These are phyloP conservation scores for Trametes polyzona DNA, from an alignment of 1,284 basidiomycete species.

Conservation along the genomic window DNA sequence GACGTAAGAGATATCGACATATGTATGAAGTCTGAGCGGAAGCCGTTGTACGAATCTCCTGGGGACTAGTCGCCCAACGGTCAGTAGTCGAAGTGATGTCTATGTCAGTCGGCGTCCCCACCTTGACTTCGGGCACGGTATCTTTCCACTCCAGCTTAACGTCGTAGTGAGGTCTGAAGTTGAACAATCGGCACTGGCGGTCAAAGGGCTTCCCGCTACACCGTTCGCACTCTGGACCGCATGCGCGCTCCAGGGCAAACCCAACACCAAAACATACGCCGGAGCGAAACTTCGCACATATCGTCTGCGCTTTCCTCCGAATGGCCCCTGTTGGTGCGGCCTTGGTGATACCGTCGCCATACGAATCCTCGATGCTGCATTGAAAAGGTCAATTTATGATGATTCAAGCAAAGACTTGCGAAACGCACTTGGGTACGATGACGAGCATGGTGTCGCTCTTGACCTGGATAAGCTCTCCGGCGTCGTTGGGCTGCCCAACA, in stretches of 20 bases:
- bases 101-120: conserved; percentile 34
- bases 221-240: conserved; percentile 70
- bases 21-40: conserved; percentile 95
- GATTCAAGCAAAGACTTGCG: background rate
- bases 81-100: background rate
- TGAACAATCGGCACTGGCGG: conserved; percentile 81
- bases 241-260: conserved; percentile 84
- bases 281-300: conserved; percentile 84
- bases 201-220: conserved; percentile 74
- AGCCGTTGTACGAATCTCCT: conserved; percentile 85
- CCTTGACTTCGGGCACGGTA: conserved; percentile 54
- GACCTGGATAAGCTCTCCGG: conserved; percentile 86
- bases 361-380: conserved; percentile 37
- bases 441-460: conserved; percentile 81
- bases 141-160: conserved; percentile 67
- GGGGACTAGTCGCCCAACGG: conserved; percentile 39
- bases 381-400: conserved; percentile 5
- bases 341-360: conserved; percentile 19
- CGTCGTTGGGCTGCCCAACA: conserved; percentile 76
- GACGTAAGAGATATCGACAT: conserved; percentile 88
- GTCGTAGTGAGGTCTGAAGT: conserved; percentile 84
- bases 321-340: conserved; percentile 27
- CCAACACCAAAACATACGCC: conserved; percentile 94
- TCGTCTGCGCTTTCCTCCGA: conserved; percentile 42
- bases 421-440: conserved; percentile 76